These are phyloP conservation scores for Quercus rubra DNA, from an alignment of 306 rosid species.

Conservation along the genomic window DNA sequence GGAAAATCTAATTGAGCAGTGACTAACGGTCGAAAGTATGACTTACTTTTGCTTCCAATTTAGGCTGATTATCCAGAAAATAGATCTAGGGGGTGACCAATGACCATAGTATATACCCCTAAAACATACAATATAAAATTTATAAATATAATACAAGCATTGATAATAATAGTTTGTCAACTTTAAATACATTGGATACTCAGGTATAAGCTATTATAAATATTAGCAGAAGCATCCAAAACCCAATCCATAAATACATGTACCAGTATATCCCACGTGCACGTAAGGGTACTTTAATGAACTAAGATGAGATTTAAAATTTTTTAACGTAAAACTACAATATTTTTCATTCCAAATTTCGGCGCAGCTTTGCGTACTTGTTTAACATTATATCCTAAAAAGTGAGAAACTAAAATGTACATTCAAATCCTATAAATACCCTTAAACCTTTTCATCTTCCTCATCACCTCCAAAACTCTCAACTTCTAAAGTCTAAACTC, in stretches of 20 bases:
- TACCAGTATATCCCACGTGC: neutral
- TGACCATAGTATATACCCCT: no score
- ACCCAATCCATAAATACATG: neutral
- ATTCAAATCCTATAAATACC: conserved; percentile 17
- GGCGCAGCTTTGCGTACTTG: conserved; percentile 8
- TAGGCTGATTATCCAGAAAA: no score
- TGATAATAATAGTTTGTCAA: neutral
- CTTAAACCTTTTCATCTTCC: conserved; percentile 13
- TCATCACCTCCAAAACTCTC: neutral
- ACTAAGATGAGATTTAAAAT: neutral
- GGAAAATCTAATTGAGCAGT: no score
- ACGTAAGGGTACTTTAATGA: neutral
- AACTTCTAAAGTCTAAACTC: no score
- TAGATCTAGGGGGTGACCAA: no score
- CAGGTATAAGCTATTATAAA: neutral
- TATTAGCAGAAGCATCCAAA: neutral
- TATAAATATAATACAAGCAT: neutral
- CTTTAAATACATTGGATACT: neutral
- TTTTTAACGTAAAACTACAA: neutral
- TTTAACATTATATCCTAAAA: neutral
- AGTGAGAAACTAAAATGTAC: neutral
- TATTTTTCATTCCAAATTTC: neutral
- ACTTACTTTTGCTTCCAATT: no score
- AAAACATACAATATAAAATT: neutral
- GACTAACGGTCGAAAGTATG: no score